Evolutionary conservation across 2,329 filamentous ascomycete species (phyloP), one percentile per base, ranked within the genome.

Genomic region (Aspergillus aculeatinus): DNA sequence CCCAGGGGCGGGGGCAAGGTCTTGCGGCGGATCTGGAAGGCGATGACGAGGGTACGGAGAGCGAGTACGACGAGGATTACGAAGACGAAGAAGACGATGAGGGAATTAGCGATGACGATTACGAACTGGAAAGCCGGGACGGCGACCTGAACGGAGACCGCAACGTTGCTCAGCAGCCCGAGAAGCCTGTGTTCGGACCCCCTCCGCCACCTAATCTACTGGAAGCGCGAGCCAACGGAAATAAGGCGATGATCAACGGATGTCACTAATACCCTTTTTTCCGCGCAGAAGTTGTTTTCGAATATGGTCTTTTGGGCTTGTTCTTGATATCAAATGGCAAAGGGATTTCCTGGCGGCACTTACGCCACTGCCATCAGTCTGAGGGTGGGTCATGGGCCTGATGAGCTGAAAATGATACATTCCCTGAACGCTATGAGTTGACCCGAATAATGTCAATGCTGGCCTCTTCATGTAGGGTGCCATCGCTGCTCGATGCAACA

Each of bases 1-100:
- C 91, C 66, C 93, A 97, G 72, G 93, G 94, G 16, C 88, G 94
- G 61, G 92, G 92, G 58, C 85, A 90, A 60, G 87, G 86, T 60
- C 81, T 85, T 78, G 84, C 80, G 58, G 83, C 80, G 64, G 85
- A 84, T 65, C 81, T 85, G 65, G 87, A 86, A 74, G 76, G 76
- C 33, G 75, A 83, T 65, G 72, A 74, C 25, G 72, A 74, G 55
- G 72, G 72, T 39, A 74, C 72, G 16, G 72, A 74, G 60, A 74
- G 72, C 62, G 72, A 86, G 83, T 65, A 85, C 60, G 85, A 85
- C 57, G 83, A 83, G 58, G 86, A 80, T 50, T 79, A 86, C 65
- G 86, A 89, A 67, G 85, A 87, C 68, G 86, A 89, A 68, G 85
- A 86, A 60, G 85, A 89, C 51, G 83, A 85, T 29, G 85, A 86